phyloP scores from a whole-genome alignment of 2,329 filamentous ascomycete species.

The Fusarium cicatricum region DNA sequence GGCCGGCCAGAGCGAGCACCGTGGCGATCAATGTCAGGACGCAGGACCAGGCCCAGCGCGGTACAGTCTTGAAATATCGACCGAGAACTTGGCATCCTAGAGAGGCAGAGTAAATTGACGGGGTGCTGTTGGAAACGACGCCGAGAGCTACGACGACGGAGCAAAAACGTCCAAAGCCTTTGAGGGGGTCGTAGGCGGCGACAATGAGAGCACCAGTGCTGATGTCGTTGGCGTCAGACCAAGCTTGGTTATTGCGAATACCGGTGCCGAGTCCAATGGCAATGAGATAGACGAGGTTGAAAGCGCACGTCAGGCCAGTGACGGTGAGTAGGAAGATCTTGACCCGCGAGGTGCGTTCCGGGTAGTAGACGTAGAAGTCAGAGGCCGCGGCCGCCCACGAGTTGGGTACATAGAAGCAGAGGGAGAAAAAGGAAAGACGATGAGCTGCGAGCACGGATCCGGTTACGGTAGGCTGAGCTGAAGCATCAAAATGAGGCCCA shows the following conservation, averaged over 20 bases:
- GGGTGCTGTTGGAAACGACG: conserved; percentile 64
- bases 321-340: conserved; percentile 76
- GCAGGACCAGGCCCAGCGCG: conserved; percentile 62
- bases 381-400: conserved; percentile 76
- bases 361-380: conserved; percentile 85
- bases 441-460: conserved; percentile 70
- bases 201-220: conserved; percentile 65
- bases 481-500: conserved; percentile 69
- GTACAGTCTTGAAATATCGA: conserved; percentile 60
- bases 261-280: conserved; percentile 62
- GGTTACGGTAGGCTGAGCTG: conserved; percentile 64
- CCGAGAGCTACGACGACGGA: conserved; percentile 63
- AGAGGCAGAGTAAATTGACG: conserved; percentile 64
- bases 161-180: conserved; percentile 65
- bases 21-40: conserved; percentile 63
- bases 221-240: conserved; percentile 59
- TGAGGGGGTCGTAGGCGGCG: conserved; percentile 61
- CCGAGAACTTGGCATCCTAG: conserved; percentile 67
- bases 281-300: conserved; percentile 75
- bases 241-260: conserved; percentile 57
- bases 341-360: conserved; percentile 62
- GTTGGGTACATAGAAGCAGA: conserved; percentile 63
- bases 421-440: conserved; percentile 72
- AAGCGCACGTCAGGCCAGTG: conserved; percentile 64
- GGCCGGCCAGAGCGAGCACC: conserved; percentile 62